These are phyloP conservation scores for Fusarium torreyae DNA, from an alignment of 2,329 filamentous ascomycete genomes.

Conservation along the genomic window DNA sequence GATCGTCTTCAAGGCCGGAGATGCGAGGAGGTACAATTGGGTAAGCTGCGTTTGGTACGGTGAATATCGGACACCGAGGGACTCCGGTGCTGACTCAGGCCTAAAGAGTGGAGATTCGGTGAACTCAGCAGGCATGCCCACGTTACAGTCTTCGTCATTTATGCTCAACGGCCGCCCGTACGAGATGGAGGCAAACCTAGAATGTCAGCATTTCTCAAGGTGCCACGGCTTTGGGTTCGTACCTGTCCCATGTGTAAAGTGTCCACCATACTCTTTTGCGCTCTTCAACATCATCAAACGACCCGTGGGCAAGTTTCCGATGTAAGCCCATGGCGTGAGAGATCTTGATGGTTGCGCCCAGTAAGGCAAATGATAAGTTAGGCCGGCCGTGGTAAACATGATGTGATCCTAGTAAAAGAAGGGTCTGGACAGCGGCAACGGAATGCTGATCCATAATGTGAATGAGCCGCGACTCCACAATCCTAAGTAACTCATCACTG, in stretches of 20 bases:
- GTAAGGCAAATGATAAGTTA: background rate
- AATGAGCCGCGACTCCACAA: background rate
- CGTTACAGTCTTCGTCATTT: constrained; percentile 1
- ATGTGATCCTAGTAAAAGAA: background rate
- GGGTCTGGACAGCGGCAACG: background rate
- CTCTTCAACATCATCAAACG: background rate
- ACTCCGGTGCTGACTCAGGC: background rate
- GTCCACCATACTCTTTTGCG: background rate
- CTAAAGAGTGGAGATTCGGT: background rate
- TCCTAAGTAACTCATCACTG: background rate
- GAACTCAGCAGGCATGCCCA: background rate
- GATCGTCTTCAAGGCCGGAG: background rate
- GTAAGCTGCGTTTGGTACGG: background rate
- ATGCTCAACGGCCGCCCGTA: background rate
- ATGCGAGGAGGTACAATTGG: background rate
- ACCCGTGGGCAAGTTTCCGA: background rate
- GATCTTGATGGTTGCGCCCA: background rate
- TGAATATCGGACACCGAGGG: background rate
- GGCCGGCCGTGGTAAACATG: background rate
- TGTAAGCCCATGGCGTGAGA: background rate
- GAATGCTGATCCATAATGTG: constrained; percentile 1
- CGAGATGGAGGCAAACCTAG: background rate
- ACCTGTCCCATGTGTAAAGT: constrained; percentile 2
- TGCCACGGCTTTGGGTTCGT: background rate
- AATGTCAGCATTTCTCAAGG: background rate